Percentiles rank a stretch among this genome's conserved stretches.
These are phyloP conservation scores for Nannizzia gypsea DNA, from an alignment of 2,329 filamentous ascomycete genomes.

Conservation along the genomic window DNA sequence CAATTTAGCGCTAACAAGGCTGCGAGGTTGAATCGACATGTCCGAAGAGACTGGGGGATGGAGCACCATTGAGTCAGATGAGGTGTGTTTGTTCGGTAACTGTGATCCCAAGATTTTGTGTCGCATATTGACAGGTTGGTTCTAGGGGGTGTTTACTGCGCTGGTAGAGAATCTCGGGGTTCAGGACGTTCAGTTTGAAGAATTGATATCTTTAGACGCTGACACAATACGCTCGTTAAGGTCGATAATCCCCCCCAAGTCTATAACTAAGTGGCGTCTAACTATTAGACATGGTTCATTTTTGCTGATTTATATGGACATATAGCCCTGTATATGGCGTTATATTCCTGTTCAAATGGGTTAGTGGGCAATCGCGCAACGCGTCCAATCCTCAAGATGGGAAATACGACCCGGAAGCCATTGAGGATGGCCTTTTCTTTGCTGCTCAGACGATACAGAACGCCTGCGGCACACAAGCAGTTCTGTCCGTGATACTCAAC, in stretches of 20 bases:
- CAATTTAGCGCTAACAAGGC: too few relatives aligned
- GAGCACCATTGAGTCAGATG: slow-evolving; percentile 97
- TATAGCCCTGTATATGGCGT: slow-evolving; percentile 74
- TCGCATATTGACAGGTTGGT: slow-evolving; percentile 6
- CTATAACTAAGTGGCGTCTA: too few relatives aligned
- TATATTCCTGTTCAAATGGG: slow-evolving; percentile 95
- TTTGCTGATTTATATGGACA: background rate
- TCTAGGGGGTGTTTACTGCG: slow-evolving; percentile 87
- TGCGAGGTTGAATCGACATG: slow-evolving; percentile 31
- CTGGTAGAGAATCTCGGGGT: slow-evolving; percentile 87
- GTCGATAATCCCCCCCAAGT: slow-evolving; percentile 19
- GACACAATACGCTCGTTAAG: slow-evolving; percentile 40
- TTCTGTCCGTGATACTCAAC: slow-evolving; percentile 85
- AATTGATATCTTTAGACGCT: slow-evolving; percentile 79
- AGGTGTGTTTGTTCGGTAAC: slow-evolving; percentile 52
- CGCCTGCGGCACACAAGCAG: slow-evolving; percentile 90
- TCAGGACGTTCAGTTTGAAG: slow-evolving; percentile 90
- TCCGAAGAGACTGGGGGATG: slow-evolving; percentile 59
- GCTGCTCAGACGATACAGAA: slow-evolving; percentile 97
- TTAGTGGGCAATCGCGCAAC: slow-evolving; percentile 50
- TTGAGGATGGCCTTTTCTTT: slow-evolving; percentile 70
- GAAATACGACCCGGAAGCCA: slow-evolving; percentile 61
- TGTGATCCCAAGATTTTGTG: background rate
- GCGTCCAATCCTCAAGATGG: slow-evolving; percentile 64
- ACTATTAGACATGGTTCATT: background rate